A percentile compares a stretch with the other conserved stretches of the same genome.
Conservation (phyloP, 2,329 filamentous ascomycete species). For the Alternaria brassicae region DNA sequence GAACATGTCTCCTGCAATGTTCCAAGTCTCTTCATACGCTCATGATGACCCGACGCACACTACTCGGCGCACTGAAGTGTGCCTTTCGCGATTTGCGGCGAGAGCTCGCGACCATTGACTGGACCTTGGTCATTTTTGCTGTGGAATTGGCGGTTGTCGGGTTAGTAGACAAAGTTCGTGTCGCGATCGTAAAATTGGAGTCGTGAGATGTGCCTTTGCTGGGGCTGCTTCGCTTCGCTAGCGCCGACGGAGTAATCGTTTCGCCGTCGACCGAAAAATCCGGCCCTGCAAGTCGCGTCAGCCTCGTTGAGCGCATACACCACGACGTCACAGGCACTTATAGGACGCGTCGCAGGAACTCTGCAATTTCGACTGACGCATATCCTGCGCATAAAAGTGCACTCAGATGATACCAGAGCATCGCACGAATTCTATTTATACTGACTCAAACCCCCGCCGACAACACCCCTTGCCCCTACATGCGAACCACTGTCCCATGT, state of each 20-base stretch:
- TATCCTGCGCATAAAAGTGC: background rate
- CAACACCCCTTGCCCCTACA: background rate
- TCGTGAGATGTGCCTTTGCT: slow-evolving; percentile 17
- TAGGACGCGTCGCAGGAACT: slow-evolving; percentile 15
- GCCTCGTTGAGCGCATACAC: background rate
- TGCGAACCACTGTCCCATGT: slow-evolving; percentile 14
- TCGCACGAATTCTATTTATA: background rate
- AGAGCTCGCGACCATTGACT: slow-evolving; percentile 72
- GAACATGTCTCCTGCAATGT: slow-evolving; percentile 37
- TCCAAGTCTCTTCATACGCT: slow-evolving; percentile 72
- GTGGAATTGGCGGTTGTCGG: slow-evolving; percentile 43
- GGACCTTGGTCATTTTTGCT: slow-evolving; percentile 75
- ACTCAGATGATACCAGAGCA: background rate
- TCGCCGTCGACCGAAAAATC: slow-evolving; percentile 4
- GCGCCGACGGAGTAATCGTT: slow-evolving; percentile 18
- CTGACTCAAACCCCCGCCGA: background rate
- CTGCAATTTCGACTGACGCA: background rate
- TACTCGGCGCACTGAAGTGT: slow-evolving; percentile 95
- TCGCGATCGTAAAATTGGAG: slow-evolving; percentile 27
- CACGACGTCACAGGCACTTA: background rate
- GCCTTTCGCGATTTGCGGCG: slow-evolving; percentile 99
- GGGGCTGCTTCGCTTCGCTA: slow-evolving; percentile 22
- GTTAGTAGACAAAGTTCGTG: slow-evolving; percentile 35
- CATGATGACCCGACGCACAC: slow-evolving; percentile 95
- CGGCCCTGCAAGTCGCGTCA: background rate